Evolutionary conservation across 2,329 filamentous ascomycete species (phyloP).

Genomic region (Ilyonectria robusta): DNA sequence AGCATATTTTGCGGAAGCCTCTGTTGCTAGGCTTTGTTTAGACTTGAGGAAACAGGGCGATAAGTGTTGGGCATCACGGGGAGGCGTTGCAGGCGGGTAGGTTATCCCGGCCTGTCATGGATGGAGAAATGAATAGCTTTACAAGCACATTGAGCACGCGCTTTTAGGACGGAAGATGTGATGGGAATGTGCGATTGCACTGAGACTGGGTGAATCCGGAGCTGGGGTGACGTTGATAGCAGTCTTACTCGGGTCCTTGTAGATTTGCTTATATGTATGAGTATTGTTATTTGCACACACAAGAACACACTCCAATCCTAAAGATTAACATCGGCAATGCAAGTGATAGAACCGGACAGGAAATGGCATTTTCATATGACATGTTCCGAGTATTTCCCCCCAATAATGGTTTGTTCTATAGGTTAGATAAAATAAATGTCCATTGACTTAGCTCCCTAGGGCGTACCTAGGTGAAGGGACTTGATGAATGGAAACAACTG

Average conservation of each 20-base stretch:
- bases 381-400: too few relatives aligned
- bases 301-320: too few relatives aligned
- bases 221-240: not conserved
- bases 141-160: conserved; percentile 24
- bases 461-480: too few relatives aligned
- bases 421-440: too few relatives aligned
- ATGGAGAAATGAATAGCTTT: conserved; percentile 19
- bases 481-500: too few relatives aligned
- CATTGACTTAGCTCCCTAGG: too few relatives aligned
- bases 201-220: not conserved
- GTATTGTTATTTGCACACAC: too few relatives aligned
- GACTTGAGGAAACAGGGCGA: conserved; percentile 14
- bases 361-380: too few relatives aligned
- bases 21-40: conserved; percentile 20
- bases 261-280: conserved; percentile 20
- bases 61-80: conserved; percentile 1
- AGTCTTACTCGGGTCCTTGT: conserved; percentile 15
- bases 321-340: too few relatives aligned
- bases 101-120: conserved; percentile 2
- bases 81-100: not conserved
- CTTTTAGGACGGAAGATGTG: conserved; percentile 1
- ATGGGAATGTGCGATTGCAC: conserved; percentile 1
- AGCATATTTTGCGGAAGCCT: conserved; percentile 6
- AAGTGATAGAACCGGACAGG: too few relatives aligned
- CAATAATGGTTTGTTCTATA: too few relatives aligned